Evolutionary conservation across 805 yeast species (phyloP), one percentile per base, ranked within the genome.

Genomic region (Lipomyces spencermartinsiae): DNA sequence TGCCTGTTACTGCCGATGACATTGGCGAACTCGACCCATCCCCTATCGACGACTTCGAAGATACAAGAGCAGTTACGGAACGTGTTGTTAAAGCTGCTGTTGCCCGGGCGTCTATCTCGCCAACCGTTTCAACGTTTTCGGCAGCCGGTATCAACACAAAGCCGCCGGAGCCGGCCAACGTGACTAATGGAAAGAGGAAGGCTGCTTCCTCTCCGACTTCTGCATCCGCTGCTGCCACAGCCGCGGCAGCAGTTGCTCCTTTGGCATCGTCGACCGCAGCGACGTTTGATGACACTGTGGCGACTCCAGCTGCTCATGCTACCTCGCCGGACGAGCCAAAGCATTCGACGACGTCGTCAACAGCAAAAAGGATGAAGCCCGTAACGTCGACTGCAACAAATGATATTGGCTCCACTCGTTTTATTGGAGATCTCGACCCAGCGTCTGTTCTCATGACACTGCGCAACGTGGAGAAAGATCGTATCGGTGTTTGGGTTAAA

Each of bases 401-500:
- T 16, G 68, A 60, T 46, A 56, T 61, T 10, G 67, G 65, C n/a
- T 54, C 71, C n/a, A 61, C 66, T 14, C 63, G 71, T 14, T 67
- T 59, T 34, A 69, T 63, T 29, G 73, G 71, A 22, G 68, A 66
- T 55, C 69, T 66, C 2, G 72, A 63, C 31, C 71, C 69, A 6
- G 70, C 67, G 2, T 63, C 73, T 16, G 66, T 60, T 12, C 57
- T 64, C 10, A 61, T 61, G 22, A 58, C 67, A 1, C 35, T 70
- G 29, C 68, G 68, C 37, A 63, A 68, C 46, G 62, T 60, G 6
- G 68, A 67, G 12, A 67, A 64, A 29, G 68, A 68, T 49, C 63
- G 64, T 9, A 73, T 76, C 22, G 80, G 80, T 2, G 78, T 78
- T 33, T 78, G 80, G 80, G 78, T 78, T 51, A 76, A 74, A 63